Evolutionary conservation across 805 yeast species (phyloP).

Genomic region (Ogataea chonburiensis): DNA sequence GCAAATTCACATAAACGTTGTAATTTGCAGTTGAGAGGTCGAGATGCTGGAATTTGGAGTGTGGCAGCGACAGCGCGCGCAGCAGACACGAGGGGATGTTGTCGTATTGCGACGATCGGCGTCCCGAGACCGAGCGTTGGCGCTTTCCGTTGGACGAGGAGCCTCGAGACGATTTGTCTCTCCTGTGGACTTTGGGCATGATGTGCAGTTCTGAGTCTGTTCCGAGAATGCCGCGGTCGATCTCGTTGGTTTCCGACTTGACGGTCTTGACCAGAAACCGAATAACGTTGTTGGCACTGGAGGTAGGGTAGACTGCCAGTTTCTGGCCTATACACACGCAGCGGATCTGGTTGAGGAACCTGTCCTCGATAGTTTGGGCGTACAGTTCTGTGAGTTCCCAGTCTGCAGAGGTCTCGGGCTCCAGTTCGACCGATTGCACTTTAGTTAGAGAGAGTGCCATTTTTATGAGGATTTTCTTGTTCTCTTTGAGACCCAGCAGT

Average conservation of each 20-base stretch:
- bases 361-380: conserved; percentile 72
- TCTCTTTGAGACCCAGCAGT: conserved; percentile 45
- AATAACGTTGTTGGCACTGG: conserved; percentile 58
- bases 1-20: conserved; percentile 46
- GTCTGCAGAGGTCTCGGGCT: conserved; percentile 74
- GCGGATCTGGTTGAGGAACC: conserved; percentile 75
- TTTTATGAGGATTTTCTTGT: conserved; percentile 40
- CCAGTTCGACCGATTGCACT: conserved; percentile 66
- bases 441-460: conserved; percentile 49
- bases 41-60: conserved; percentile 33
- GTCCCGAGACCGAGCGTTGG: conserved; percentile 31
- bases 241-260: conserved; percentile 27
- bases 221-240: conserved; percentile 41
- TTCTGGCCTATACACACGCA: conserved; percentile 61
- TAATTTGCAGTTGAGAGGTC: conserved; percentile 20
- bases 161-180: conserved; percentile 10
- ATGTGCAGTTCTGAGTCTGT: conserved; percentile 44
- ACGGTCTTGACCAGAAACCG: conserved; percentile 52
- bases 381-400: conserved; percentile 91
- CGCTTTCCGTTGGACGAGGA: conserved; percentile 23
- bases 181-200: conserved; percentile 58
- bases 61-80: conserved; percentile 60
- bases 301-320: conserved; percentile 68
- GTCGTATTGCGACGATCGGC: conserved; percentile 32
- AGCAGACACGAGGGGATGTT: conserved; percentile 40